phyloP scores from a whole-genome alignment of 306 rosid genomes.

The Betula pendula region DNA sequence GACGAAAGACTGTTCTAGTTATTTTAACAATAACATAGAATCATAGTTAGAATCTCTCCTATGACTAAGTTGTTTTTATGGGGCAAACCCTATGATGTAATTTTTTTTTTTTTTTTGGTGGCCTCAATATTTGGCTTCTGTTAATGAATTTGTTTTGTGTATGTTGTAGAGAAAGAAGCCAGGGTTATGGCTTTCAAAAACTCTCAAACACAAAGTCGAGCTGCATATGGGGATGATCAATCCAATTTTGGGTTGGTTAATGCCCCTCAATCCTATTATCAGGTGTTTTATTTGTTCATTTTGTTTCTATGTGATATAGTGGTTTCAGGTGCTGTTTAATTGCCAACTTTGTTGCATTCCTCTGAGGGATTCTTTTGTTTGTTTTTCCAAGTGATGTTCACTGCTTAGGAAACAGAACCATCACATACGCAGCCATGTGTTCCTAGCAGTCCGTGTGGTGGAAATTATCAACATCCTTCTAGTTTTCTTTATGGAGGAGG shows the following conservation, averaged over 20 bases:
- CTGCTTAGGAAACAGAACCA: constrained; percentile 51
- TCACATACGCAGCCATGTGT: constrained; percentile 51
- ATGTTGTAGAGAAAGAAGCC: too few relatives aligned
- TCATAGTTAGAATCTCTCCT: background rate
- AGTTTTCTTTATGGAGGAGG: constrained; percentile 55
- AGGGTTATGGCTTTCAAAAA: too few relatives aligned
- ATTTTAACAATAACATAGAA: background rate
- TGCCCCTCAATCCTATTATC: too few relatives aligned
- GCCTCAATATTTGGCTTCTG: constrained; percentile 4
- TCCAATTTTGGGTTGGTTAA: too few relatives aligned
- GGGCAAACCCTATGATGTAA: background rate
- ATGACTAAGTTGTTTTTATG: background rate
- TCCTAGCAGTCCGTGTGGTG: constrained; percentile 60
- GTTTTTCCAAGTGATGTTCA: too few relatives aligned
- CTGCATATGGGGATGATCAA: too few relatives aligned
- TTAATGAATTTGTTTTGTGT: background rate
- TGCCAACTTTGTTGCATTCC: too few relatives aligned
- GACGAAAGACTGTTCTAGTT: background rate
- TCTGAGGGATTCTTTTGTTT: too few relatives aligned
- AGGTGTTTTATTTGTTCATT: too few relatives aligned
- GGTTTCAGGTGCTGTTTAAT: too few relatives aligned
- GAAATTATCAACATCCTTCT: constrained; percentile 53
- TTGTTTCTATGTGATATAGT: too few relatives aligned
- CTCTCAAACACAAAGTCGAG: too few relatives aligned
- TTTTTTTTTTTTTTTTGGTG: constrained; percentile 9